Conservation (phyloP, 495 filamentous ascomycete species). For the Cenococcum geophilum region DNA sequence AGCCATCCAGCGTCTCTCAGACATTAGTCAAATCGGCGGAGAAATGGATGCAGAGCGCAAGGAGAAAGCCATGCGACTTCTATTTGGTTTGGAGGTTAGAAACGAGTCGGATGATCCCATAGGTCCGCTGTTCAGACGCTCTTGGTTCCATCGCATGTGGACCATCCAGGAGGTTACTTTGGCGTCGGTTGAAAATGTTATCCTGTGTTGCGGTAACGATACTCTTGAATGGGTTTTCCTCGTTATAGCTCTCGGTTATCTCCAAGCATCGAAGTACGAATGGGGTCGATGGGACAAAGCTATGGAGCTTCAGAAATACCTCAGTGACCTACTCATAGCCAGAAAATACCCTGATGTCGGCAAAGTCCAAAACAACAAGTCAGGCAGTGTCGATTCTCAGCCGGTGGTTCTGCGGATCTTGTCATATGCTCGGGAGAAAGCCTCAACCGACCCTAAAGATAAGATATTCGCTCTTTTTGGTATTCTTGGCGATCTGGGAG, state of each 20-base stretch:
- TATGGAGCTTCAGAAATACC: too few relatives aligned
- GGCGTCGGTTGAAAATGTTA: not conserved
- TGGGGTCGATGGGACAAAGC: too few relatives aligned
- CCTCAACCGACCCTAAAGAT: not conserved
- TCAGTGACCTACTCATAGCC: too few relatives aligned
- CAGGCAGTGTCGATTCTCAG: not conserved
- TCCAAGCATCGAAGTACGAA: too few relatives aligned
- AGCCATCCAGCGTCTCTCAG: not conserved
- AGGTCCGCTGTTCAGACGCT: not conserved
- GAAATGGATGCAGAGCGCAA: not conserved
- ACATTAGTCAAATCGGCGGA: not conserved
- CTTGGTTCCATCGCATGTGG: conserved; percentile 1
- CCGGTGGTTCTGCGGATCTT: not conserved
- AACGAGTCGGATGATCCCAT: too few relatives aligned
- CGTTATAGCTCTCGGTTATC: too few relatives aligned
- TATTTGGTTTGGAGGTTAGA: not conserved
- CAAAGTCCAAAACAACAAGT: too few relatives aligned
- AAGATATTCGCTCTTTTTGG: conserved; percentile 2
- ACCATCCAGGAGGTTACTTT: not conserved
- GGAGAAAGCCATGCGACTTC: not conserved
- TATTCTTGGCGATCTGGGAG: not conserved
- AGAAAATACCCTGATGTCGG: too few relatives aligned
- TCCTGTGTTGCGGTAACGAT: too few relatives aligned
- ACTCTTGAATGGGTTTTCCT: too few relatives aligned
- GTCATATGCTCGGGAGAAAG: not conserved